These are phyloP conservation scores for Ambispora gerdemannii DNA, from an alignment of 192 early-diverging fungal genomes.

Conservation along the genomic window DNA sequence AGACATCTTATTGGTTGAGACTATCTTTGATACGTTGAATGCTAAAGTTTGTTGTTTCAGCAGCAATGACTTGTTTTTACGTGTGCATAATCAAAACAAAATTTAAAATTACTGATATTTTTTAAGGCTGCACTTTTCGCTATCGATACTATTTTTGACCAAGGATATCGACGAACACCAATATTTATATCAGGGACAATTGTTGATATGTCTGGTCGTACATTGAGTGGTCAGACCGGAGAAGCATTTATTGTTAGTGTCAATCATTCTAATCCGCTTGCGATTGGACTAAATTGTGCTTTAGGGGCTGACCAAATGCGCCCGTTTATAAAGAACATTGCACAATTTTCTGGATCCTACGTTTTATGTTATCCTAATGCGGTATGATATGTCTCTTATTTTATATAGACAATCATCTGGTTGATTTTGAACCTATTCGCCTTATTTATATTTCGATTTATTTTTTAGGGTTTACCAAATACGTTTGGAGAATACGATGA, in stretches of 20 bases:
- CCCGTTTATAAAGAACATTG: slow-evolving; percentile 90
- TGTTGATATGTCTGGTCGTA: slow-evolving; percentile 94
- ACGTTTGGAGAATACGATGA: slow-evolving; percentile 98
- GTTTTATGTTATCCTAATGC: slow-evolving; percentile 97
- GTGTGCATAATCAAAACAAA: neutral
- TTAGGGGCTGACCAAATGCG: slow-evolving; percentile 91
- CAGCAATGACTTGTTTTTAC: no score
- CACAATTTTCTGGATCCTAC: slow-evolving; percentile 74
- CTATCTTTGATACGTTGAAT: slow-evolving; percentile 97
- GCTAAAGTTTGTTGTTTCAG: slow-evolving; percentile 59
- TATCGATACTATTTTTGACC: slow-evolving; percentile 79
- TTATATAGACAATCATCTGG: no score
- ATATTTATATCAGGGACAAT: slow-evolving; percentile 89
- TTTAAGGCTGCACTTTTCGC: slow-evolving; percentile 94
- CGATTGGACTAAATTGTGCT: slow-evolving; percentile 90
- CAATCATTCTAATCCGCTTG: slow-evolving; percentile 73
- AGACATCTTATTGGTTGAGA: slow-evolving; percentile 92
- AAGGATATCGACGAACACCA: slow-evolving; percentile 62
- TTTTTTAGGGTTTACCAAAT: slow-evolving; percentile 80
- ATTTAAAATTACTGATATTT: no score
- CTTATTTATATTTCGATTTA: no score
- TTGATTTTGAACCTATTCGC: no score
- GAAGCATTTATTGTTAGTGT: slow-evolving; percentile 92
- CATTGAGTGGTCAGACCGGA: slow-evolving; percentile 94
- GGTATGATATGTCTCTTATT: slow-evolving; percentile 44